These are phyloP conservation scores for Amanita subjunquillea DNA, from an alignment of 768 basidiomycete genomes.

Conservation along the genomic window DNA sequence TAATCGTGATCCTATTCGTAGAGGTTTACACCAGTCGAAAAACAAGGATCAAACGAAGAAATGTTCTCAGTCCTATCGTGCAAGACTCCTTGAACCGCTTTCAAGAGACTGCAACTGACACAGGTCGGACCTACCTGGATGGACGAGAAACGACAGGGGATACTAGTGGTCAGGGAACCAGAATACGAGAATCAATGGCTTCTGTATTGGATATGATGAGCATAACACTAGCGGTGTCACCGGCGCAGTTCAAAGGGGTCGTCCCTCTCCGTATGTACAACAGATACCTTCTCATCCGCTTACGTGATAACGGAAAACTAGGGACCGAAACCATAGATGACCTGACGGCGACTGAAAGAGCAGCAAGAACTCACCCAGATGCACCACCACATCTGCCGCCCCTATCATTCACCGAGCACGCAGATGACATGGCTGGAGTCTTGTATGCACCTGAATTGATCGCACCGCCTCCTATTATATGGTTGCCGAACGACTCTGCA, in stretches of 20 bases:
- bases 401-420: slow-evolving; percentile 62
- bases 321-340: slow-evolving; percentile 77
- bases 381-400: slow-evolving; percentile 65
- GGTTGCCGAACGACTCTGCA: slow-evolving; percentile 74
- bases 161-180: slow-evolving; percentile 30
- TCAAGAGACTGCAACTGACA: slow-evolving; percentile 29
- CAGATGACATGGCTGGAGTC: slow-evolving; percentile 67
- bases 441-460: slow-evolving; percentile 77
- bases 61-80: slow-evolving; percentile 44
- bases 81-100: slow-evolving; percentile 50
- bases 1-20: slow-evolving; percentile 44
- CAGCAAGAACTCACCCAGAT: slow-evolving; percentile 69
- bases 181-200: slow-evolving; percentile 63
- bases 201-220: slow-evolving; percentile 84
- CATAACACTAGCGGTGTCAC: slow-evolving; percentile 63
- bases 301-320: slow-evolving; percentile 14
- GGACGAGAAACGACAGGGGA: slow-evolving; percentile 42
- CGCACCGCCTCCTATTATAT: slow-evolving; percentile 70
- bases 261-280: slow-evolving; percentile 54
- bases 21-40: slow-evolving; percentile 48
- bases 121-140: slow-evolving; percentile 23
- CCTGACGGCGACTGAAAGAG: slow-evolving; percentile 66
- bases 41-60: slow-evolving; percentile 35
- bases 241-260: slow-evolving; percentile 45
- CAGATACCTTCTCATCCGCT: slow-evolving; percentile 4